Conservation (phyloP, 352 stramenopile genomes). For the Globisporangium barbulae region DNA sequence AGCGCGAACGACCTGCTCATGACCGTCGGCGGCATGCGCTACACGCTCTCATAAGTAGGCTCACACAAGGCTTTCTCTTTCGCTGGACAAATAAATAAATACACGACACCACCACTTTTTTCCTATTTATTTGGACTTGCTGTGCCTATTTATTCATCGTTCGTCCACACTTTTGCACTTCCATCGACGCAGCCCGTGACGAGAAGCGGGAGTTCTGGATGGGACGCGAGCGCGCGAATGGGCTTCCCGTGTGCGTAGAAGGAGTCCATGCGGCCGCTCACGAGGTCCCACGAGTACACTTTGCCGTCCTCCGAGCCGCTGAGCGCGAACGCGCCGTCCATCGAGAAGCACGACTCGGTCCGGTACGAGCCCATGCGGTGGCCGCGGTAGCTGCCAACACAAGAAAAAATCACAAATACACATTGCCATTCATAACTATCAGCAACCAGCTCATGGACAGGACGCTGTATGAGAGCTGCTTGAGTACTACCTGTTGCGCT, state of each 20-base stretch:
- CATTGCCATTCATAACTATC: neutral
- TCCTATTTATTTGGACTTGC: neutral
- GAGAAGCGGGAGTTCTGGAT: conserved; percentile 65
- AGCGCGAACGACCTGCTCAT: conserved; percentile 84
- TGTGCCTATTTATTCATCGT: conserved; percentile 1
- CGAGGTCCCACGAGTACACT: conserved; percentile 64
- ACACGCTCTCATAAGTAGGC: conserved; percentile 65
- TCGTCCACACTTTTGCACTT: conserved; percentile 69
- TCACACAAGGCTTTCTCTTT: neutral
- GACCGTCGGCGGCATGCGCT: conserved; percentile 79
- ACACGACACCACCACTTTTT: neutral
- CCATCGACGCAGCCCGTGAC: conserved; percentile 61
- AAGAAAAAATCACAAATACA: conserved; percentile 1
- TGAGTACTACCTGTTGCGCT: conserved; percentile 62
- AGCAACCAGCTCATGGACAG: neutral
- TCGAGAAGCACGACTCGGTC: conserved; percentile 63
- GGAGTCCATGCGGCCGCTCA: conserved; percentile 30
- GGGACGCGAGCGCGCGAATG: conserved; percentile 54
- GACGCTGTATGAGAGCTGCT: neutral
- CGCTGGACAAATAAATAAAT: neutral
- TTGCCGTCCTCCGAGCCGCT: conserved; percentile 77
- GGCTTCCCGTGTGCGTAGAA: conserved; percentile 62
- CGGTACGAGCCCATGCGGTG: conserved; percentile 67
- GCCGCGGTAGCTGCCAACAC: conserved; percentile 45
- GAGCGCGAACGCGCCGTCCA: conserved; percentile 59